These are phyloP conservation scores for Phaffia australis DNA, from an alignment of 768 basidiomycete genomes.

Conservation along the genomic window DNA sequence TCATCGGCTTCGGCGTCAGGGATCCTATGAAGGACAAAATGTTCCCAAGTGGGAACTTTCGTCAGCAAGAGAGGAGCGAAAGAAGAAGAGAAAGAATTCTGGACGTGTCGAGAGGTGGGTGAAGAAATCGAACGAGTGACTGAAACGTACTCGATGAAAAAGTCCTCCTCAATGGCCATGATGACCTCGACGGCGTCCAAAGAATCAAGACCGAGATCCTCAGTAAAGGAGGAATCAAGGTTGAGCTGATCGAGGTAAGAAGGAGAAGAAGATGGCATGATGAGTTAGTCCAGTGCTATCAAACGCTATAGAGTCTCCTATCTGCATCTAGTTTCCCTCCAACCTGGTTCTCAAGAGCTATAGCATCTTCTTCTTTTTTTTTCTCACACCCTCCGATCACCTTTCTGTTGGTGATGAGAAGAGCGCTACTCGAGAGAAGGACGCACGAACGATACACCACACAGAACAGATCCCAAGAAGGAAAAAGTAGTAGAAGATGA, in stretches of 20 bases:
- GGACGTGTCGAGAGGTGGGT: neutral
- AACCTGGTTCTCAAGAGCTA: too few relatives aligned
- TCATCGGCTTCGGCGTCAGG: constrained; percentile 93
- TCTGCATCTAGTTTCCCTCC: too few relatives aligned
- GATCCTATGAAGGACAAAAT: constrained; percentile 42
- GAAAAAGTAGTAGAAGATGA: too few relatives aligned
- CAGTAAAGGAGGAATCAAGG: constrained; percentile 54
- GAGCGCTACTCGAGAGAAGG: too few relatives aligned
- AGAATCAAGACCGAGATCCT: constrained; percentile 86
- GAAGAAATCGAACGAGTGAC: neutral
- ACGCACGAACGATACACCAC: too few relatives aligned
- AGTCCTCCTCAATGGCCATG: constrained; percentile 99
- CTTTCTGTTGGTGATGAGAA: too few relatives aligned
- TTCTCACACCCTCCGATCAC: too few relatives aligned
- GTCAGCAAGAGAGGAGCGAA: neutral
- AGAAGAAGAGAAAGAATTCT: constrained; percentile 5
- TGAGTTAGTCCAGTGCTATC: neutral
- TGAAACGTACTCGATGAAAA: constrained; percentile 58
- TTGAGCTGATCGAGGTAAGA: constrained; percentile 47
- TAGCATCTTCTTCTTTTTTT: too few relatives aligned
- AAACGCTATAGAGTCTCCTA: neutral
- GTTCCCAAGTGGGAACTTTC: too few relatives aligned
- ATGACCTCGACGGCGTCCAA: constrained; percentile 95
- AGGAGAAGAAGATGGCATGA: neutral
- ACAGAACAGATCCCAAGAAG: too few relatives aligned